Evolutionary conservation across 2,329 filamentous ascomycete species (phyloP).

Genomic region (Ophiostoma piceae): DNA sequence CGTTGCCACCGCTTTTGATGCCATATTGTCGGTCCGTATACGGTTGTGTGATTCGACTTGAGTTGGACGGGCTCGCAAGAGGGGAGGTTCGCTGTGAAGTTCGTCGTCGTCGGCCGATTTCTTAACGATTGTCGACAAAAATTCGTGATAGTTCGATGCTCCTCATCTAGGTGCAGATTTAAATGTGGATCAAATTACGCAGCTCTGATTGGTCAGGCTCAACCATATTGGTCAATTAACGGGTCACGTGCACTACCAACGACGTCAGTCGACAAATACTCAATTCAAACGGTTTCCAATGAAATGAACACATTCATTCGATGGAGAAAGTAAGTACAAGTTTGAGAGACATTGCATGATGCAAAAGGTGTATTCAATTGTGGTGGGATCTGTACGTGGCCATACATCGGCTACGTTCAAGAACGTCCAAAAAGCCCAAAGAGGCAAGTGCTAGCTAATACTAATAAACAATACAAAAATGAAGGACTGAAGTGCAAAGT

Average conservation of each 20-base stretch:
- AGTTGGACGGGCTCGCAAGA: background rate
- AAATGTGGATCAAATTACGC: slow-evolving; percentile 20
- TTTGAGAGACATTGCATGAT: background rate
- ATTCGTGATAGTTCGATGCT: slow-evolving; percentile 19
- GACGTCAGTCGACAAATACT: background rate
- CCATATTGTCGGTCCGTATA: slow-evolving; percentile 25
- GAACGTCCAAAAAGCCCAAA: background rate
- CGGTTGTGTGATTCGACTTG: background rate
- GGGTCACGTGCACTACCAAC: background rate
- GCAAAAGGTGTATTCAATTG: background rate
- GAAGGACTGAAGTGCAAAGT: background rate
- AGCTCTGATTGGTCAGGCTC: background rate
- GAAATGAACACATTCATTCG: background rate
- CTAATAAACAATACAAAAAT: background rate
- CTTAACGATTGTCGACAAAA: slow-evolving; percentile 9
- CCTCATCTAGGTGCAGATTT: slow-evolving; percentile 15
- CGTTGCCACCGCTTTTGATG: slow-evolving; percentile 35
- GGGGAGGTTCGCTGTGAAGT: background rate
- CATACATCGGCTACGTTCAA: background rate
- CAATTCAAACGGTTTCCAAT: background rate
- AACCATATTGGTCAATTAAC: background rate
- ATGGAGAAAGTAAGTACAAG: background rate
- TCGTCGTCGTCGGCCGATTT: slow-evolving; percentile 4
- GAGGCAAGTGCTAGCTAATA: background rate
- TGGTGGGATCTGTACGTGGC: background rate